These are phyloP conservation scores for Massariosphaeria phaeospora DNA, from an alignment of 495 filamentous ascomycete genomes.

Conservation along the genomic window DNA sequence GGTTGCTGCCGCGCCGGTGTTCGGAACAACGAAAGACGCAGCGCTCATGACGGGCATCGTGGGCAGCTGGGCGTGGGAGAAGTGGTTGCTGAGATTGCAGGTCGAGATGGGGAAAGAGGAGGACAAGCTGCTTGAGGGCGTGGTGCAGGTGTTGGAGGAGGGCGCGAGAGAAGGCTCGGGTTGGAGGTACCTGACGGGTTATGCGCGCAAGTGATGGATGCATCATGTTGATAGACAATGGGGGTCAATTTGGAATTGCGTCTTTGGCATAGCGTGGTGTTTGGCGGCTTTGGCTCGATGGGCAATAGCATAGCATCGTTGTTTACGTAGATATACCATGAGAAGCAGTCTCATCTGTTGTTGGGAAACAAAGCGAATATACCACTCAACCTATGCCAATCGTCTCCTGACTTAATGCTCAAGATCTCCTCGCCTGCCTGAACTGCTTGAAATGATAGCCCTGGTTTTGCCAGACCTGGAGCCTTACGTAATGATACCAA, in stretches of 20 bases:
- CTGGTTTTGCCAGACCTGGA: too few relatives aligned
- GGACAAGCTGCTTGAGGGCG: slow-evolving; percentile 62
- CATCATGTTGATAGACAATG: background rate
- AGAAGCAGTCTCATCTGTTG: slow-evolving; percentile 18
- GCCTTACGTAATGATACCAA: too few relatives aligned
- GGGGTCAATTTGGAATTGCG: slow-evolving; percentile 11
- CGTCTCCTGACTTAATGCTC: too few relatives aligned
- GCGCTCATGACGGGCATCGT: slow-evolving; percentile 75
- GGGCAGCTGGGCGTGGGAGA: slow-evolving; percentile 91
- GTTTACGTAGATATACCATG: too few relatives aligned
- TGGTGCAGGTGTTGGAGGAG: slow-evolving; percentile 78
- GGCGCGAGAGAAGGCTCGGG: slow-evolving; percentile 70
- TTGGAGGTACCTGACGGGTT: slow-evolving; percentile 84
- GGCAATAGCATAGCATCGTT: background rate
- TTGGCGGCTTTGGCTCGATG: slow-evolving; percentile 1
- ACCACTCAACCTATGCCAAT: too few relatives aligned
- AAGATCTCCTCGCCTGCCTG: too few relatives aligned
- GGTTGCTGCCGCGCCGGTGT: slow-evolving; percentile 58
- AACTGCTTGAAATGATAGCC: too few relatives aligned
- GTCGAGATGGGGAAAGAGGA: slow-evolving; percentile 70
- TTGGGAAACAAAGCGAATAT: slow-evolving; percentile 2
- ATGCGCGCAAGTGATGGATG: slow-evolving; percentile 64
- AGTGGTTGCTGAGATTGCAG: slow-evolving; percentile 84
- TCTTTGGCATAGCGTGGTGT: slow-evolving; percentile 27
- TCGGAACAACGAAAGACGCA: slow-evolving; percentile 65